Conservation (phyloP, 179 eudicot species). For the Amaranthus tricolor region DNA sequence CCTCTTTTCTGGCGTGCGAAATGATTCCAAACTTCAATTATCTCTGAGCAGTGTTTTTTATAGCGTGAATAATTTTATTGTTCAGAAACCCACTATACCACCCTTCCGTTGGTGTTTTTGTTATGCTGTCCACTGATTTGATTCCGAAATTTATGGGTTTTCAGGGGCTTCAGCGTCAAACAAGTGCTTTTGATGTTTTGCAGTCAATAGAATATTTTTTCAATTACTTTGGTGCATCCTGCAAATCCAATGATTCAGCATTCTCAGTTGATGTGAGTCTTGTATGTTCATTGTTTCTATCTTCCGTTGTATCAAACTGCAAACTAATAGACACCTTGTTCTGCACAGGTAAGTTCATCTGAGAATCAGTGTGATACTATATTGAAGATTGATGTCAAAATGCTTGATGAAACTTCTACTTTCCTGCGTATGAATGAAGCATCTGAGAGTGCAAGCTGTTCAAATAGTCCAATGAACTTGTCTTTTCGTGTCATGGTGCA, state of each 20-base stretch:
- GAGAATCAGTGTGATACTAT: constrained; percentile 49
- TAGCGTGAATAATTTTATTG: not conserved
- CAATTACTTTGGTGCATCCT: constrained; percentile 48
- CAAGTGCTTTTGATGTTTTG: constrained; percentile 62
- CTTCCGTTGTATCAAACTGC: constrained; percentile 4
- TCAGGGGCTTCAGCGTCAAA: constrained; percentile 79
- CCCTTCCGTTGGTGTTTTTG: not conserved
- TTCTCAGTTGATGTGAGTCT: constrained; percentile 71
- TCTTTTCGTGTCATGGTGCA: constrained; percentile 63
- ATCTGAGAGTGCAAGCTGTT: constrained; percentile 28
- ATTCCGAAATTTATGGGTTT: not conserved
- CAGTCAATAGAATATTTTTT: constrained; percentile 66
- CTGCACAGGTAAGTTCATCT: constrained; percentile 48
- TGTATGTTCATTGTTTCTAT: not conserved
- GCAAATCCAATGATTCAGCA: constrained; percentile 50
- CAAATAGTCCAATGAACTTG: constrained; percentile 16
- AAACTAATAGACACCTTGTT: not conserved
- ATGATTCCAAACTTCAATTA: not conserved
- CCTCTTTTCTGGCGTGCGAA: not conserved
- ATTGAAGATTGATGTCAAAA: constrained; percentile 39
- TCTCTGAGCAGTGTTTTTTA: not conserved
- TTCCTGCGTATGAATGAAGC: constrained; percentile 19
- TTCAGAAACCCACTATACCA: not conserved
- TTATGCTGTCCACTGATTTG: not conserved
- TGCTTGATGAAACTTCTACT: constrained; percentile 26